Percentiles rank a stretch among this genome's conserved stretches.
These are phyloP conservation scores for Lepiota brunneoincarnata DNA, from an alignment of 768 basidiomycete species.

Conservation along the genomic window DNA sequence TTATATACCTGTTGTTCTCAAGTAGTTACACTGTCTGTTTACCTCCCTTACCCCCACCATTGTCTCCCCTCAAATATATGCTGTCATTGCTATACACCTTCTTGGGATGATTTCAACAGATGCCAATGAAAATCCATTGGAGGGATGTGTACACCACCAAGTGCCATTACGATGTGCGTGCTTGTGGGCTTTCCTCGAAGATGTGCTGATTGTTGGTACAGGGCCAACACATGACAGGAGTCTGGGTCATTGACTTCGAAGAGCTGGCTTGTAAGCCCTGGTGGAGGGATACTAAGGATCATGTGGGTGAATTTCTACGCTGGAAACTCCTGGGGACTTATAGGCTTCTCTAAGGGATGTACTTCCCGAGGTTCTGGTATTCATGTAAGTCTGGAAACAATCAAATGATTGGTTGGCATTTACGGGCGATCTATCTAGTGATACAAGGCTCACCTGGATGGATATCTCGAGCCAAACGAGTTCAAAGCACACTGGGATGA, in stretches of 20 bases:
- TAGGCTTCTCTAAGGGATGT: background rate
- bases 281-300: conserved; percentile 3
- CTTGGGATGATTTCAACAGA: no score
- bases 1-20: no score
- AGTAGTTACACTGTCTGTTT: no score
- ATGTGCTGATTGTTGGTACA: background rate
- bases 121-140: background rate
- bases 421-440: background rate
- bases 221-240: conserved; percentile 1
- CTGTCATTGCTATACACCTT: no score
- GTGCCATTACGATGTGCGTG: background rate
- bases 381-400: conserved; percentile 2
- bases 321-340: background rate
- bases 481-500: conserved; percentile 5
- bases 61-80: no score
- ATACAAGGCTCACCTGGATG: conserved; percentile 4
- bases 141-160: conserved; percentile 2
- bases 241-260: conserved; percentile 8
- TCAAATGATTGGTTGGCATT: background rate
- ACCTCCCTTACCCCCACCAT: no score
- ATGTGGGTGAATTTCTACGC: background rate
- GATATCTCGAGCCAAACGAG: conserved; percentile 5
- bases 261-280: conserved; percentile 6
- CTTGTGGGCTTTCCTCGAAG: no score
- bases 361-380: conserved; percentile 1